Evolutionary conservation across 2,329 filamentous ascomycete genomes (phyloP).

Genomic region (Teratosphaeria epicoccoides): DNA sequence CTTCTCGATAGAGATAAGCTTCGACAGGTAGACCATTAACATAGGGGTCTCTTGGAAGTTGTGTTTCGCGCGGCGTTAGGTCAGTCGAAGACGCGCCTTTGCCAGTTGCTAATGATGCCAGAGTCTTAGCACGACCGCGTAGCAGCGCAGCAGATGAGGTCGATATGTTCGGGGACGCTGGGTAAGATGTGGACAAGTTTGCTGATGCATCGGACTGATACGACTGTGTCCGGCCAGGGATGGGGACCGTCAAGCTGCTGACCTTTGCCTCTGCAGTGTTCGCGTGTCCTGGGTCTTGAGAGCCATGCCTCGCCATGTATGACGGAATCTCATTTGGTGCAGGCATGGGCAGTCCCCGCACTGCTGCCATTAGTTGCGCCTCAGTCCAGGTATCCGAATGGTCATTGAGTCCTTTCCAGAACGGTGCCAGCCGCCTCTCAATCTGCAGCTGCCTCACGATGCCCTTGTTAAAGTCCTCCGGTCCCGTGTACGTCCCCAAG

Average conservation of each 20-base stretch:
- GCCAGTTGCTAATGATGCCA: conserved; percentile 67
- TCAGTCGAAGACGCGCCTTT: conserved; percentile 60
- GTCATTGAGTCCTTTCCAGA: conserved; percentile 89
- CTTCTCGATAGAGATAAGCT: conserved; percentile 86
- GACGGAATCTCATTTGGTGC: conserved; percentile 71
- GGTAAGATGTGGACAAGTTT: conserved; percentile 40
- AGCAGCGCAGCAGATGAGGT: conserved; percentile 47
- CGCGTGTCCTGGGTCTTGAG: conserved; percentile 17
- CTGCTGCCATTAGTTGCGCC: conserved; percentile 86
- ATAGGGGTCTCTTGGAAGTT: conserved; percentile 69
- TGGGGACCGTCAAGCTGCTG: conserved; percentile 67
- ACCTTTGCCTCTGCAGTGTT: conserved; percentile 44
- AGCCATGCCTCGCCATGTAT: conserved; percentile 35
- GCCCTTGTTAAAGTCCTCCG: conserved; percentile 86
- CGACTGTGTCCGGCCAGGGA: conserved; percentile 65
- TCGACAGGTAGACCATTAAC: conserved; percentile 93
- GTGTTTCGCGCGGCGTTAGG: conserved; percentile 64
- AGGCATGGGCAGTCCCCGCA: conserved; percentile 72
- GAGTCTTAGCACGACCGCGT: conserved; percentile 75
- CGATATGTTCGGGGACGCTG: conserved; percentile 33
- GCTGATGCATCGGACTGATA: conserved; percentile 61
- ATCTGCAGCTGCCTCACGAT: conserved; percentile 91
- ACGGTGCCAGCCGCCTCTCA: conserved; percentile 82
- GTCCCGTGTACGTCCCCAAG: conserved; percentile 80
- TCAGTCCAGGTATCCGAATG: conserved; percentile 85